phyloP scores from a whole-genome alignment of 371 early-diverging fungal species.

The Mortierella sp. region DNA sequence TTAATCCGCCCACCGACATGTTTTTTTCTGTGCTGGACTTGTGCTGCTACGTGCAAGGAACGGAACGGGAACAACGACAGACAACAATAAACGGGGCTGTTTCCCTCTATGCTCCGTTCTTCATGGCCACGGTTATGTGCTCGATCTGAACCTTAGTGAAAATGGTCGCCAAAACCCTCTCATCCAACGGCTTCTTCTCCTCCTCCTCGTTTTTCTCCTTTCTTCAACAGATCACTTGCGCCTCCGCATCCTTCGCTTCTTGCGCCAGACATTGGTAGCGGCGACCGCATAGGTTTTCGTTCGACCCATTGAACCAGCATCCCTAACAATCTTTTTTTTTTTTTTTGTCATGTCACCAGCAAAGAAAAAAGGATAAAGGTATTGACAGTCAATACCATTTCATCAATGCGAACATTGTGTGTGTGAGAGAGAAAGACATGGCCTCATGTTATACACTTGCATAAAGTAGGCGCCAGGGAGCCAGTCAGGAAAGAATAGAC shows the following conservation, averaged over 20 bases:
- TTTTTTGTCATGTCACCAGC: too few relatives aligned
- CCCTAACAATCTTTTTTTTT: slow-evolving; percentile 23
- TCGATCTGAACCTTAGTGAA: not conserved
- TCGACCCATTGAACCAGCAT: slow-evolving; percentile 20
- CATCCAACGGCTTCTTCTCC: too few relatives aligned
- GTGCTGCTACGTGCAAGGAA: too few relatives aligned
- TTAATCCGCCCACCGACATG: not conserved
- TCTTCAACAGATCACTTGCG: not conserved
- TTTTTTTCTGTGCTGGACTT: too few relatives aligned
- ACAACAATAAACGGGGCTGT: too few relatives aligned
- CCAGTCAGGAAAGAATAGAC: slow-evolving; percentile 25
- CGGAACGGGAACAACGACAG: too few relatives aligned
- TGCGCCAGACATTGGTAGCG: slow-evolving; percentile 10
- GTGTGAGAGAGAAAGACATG: not conserved
- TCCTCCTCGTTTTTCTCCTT: not conserved
- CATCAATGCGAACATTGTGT: not conserved
- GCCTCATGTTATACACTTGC: slow-evolving; percentile 1
- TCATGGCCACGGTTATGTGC: not conserved
- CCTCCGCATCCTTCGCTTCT: not conserved
- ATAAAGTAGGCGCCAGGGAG: slow-evolving; percentile 29
- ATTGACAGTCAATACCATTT: not conserved
- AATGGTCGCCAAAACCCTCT: too few relatives aligned
- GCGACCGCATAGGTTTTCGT: slow-evolving; percentile 32
- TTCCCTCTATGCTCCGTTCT: not conserved
- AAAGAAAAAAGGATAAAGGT: too few relatives aligned